These are phyloP conservation scores for Penicillium sp. DNA, from an alignment of 2,329 filamentous ascomycete genomes.

Conservation along the genomic window DNA sequence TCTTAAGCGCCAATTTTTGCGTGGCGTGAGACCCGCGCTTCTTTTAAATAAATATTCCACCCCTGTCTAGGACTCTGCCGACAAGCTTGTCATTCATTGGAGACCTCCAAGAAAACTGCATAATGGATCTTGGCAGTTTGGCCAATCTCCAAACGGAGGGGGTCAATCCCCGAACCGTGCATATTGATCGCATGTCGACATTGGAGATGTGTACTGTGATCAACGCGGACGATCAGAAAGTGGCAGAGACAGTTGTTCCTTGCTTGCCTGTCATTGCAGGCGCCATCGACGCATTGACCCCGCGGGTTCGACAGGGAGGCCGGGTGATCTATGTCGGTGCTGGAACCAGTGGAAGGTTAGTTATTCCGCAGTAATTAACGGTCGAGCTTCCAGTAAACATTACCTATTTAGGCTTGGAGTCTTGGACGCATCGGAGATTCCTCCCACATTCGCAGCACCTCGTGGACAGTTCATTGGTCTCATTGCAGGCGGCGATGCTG, in stretches of 20 bases:
- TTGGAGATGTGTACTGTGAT: slow-evolving; percentile 40
- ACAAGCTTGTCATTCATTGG: background rate
- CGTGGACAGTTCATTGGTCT: slow-evolving; percentile 41
- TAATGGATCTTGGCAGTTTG: slow-evolving; percentile 27
- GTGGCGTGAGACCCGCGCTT: background rate
- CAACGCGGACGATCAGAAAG: slow-evolving; percentile 37
- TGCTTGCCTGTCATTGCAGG: slow-evolving; percentile 35
- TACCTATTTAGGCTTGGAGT: slow-evolving; percentile 35
- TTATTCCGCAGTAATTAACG: background rate
- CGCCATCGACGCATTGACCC: slow-evolving; percentile 34
- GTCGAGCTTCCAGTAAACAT: background rate
- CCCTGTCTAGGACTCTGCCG: background rate
- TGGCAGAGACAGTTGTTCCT: slow-evolving; percentile 31
- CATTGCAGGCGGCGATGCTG: slow-evolving; percentile 44
- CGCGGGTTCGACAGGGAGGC: slow-evolving; percentile 34
- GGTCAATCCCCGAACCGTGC: slow-evolving; percentile 32
- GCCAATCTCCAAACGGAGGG: slow-evolving; percentile 38
- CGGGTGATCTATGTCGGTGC: slow-evolving; percentile 43
- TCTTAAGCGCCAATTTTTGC: background rate
- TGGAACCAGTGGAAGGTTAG: slow-evolving; percentile 45
- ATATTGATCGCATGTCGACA: slow-evolving; percentile 40
- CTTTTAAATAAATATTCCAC: background rate
- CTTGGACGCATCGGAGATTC: slow-evolving; percentile 44
- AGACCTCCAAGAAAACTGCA: background rate
- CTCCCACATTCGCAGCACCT: slow-evolving; percentile 42